These are phyloP conservation scores for Glutinoglossum americanum DNA, from an alignment of 495 filamentous ascomycete species.

Conservation along the genomic window DNA sequence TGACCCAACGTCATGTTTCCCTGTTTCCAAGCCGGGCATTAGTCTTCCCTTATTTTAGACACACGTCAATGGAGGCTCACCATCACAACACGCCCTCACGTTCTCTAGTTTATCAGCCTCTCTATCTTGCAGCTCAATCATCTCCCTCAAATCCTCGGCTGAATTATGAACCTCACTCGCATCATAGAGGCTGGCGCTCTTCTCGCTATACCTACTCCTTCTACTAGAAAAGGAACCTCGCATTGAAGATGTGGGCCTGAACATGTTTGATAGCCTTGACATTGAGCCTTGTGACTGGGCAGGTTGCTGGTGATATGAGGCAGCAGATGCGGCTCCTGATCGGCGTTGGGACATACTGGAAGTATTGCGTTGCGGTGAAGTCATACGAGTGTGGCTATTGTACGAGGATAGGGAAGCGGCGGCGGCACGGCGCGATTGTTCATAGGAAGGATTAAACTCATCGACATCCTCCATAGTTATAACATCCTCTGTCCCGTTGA, in stretches of 20 bases:
- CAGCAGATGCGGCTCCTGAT: conserved; percentile 18
- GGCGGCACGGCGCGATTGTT: conserved; percentile 31
- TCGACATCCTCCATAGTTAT: conserved; percentile 57
- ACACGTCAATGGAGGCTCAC: conserved; percentile 26
- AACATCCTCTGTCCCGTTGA: conserved; percentile 19
- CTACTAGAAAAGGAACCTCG: conserved; percentile 13
- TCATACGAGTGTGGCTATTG: conserved; percentile 45
- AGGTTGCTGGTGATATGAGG: conserved; percentile 5
- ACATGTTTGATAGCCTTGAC: conserved; percentile 13
- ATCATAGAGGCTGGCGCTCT: conserved; percentile 22
- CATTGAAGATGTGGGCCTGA: conserved; percentile 7
- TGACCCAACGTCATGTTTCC: conserved; percentile 52
- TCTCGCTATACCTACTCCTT: conserved; percentile 8
- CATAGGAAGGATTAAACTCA: conserved; percentile 64
- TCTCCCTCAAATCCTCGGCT: conserved; percentile 54
- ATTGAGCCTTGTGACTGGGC: conserved; percentile 7
- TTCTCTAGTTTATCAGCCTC: conserved; percentile 71
- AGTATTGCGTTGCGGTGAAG: conserved; percentile 27
- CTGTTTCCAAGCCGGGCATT: conserved; percentile 18
- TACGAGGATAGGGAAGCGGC: conserved; percentile 57
- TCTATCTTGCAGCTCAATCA: conserved; percentile 52
- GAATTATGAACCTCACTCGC: conserved; percentile 48
- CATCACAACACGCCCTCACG: conserved; percentile 92
- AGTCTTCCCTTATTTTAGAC: not conserved
- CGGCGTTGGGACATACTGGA: conserved; percentile 26